These are phyloP conservation scores for Paramecium sonneborni DNA, from an alignment of 73 alveolate genomes.

Conservation along the genomic window DNA sequence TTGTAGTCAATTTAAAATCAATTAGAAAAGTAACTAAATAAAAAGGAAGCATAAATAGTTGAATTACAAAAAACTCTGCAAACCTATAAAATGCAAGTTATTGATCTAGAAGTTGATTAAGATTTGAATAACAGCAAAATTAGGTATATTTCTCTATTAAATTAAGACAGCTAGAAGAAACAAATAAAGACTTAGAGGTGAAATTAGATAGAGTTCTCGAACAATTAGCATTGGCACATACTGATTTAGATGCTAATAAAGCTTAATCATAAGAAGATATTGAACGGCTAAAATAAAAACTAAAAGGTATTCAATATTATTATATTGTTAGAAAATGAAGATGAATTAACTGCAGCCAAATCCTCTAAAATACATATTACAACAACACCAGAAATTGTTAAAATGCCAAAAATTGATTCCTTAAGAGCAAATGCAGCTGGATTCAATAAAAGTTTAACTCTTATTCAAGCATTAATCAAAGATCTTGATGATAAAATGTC, in stretches of 20 bases:
- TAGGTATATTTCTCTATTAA: background rate
- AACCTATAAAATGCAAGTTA: background rate
- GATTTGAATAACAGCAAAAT: background rate
- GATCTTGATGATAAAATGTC: background rate
- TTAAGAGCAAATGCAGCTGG: background rate
- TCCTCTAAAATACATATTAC: too few species aligned
- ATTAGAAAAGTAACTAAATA: background rate
- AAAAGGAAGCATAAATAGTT: background rate
- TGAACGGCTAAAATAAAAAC: background rate
- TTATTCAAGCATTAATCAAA: background rate
- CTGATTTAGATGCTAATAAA: conserved; percentile 7
- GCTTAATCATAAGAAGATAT: background rate
- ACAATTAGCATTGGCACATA: background rate
- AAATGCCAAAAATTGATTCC: background rate
- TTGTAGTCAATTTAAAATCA: background rate
- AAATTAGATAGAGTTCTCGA: conserved; percentile 41
- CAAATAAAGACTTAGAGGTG: conserved; percentile 2
- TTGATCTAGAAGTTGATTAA: conserved; percentile 41
- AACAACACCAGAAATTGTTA: background rate
- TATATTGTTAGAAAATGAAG: background rate
- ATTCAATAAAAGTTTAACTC: background rate
- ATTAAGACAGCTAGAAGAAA: background rate
- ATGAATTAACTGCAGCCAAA: background rate
- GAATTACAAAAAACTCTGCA: background rate
- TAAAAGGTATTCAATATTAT: background rate